Base-by-base conservation (phyloP, 225 moss, liverwort and hornwort genomes). In the Polytrichum formosum region DNA sequence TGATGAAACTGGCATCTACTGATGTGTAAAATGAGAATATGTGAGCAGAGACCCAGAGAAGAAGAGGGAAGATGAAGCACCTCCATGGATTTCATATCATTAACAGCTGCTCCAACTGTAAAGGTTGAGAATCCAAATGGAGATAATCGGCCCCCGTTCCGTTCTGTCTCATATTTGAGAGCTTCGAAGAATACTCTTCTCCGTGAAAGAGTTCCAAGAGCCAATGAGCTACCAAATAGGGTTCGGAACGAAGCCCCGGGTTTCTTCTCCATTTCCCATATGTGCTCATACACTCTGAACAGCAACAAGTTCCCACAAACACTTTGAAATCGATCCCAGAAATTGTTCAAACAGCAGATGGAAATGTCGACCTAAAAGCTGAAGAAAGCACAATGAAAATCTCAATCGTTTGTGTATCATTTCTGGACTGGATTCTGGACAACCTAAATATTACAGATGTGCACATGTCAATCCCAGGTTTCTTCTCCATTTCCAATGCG, bases 131-230 rank as follows among this genome's bases (percentile, higher is more conserved):
- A 92, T 31, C 97, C 94, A 61, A 98, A 98, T 61, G 94, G 94
- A 72, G 94, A 94, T 55, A 98, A 72, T 78, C 94, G 91, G 61
- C 94, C 97, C 23, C 94, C 94, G 26, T 91, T 90, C 80, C 97
- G 90, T n/a, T 86, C 91, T 73, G 64, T 92, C 80, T 98, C 94
- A 78, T 94, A 94, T 62, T 98, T 86, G 64, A 94, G 74, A 64
- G 94, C 92, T 83, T 92, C 90, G 28, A 79, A 83, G 63, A 91
- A 58, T 61, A 94, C 83, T 84, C 97, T 83, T 74, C 97, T 87
- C 66, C 90, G 71, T 33, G 97, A 98, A 53, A 98, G 76, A 46
- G 94, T 90, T 20, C 97, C 97, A 16, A 98, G 53, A 64, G 82
- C 76, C 81, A 98, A 80, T 6, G 91, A 72, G 67, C 75, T 87